Conservation (phyloP, 1,139 yeast species). For the Tardiomyces depauwii region DNA sequence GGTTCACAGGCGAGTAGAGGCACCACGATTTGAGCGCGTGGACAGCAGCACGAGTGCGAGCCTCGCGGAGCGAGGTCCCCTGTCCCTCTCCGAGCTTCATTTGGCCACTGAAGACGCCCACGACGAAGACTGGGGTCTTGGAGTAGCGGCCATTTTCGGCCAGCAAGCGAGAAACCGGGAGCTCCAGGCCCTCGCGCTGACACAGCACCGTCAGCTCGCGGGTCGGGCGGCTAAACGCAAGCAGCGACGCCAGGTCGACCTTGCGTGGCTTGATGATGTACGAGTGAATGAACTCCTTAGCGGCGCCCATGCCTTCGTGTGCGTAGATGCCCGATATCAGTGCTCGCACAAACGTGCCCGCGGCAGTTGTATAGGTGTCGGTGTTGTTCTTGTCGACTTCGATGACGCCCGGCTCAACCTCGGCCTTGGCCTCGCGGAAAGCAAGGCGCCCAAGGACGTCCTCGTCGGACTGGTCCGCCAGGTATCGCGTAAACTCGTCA, state of each 20-base stretch:
- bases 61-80: constrained; percentile 86
- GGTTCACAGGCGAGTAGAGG: constrained; percentile 68
- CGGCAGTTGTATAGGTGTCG: constrained; percentile 27
- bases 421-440: constrained; percentile 17
- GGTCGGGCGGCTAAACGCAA: constrained; percentile 77
- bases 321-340: constrained; percentile 34
- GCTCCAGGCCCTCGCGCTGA: constrained; percentile 61
- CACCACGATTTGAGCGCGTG: constrained; percentile 89
- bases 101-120: constrained; percentile 80
- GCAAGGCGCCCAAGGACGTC: constrained; percentile 24
- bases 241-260: constrained; percentile 58
- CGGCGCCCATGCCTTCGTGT: constrained; percentile 42
- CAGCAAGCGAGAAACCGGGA: constrained; percentile 70
- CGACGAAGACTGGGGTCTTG: constrained; percentile 75
- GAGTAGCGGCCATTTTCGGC: constrained; percentile 92
- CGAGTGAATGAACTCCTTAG: constrained; percentile 54
- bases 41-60: constrained; percentile 85
- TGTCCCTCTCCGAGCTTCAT: constrained; percentile 89
- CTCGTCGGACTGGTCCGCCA: constrained; percentile 58
- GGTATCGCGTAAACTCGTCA: constrained; percentile 52
- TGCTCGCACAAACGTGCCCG: constrained; percentile 42
- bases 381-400: constrained; percentile 25
- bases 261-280: constrained; percentile 67
- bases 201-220: constrained; percentile 73
- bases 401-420: constrained; percentile 33